Base-by-base conservation (phyloP, 2,329 filamentous ascomycete genomes). In the Alternaria angustiovoidea region DNA sequence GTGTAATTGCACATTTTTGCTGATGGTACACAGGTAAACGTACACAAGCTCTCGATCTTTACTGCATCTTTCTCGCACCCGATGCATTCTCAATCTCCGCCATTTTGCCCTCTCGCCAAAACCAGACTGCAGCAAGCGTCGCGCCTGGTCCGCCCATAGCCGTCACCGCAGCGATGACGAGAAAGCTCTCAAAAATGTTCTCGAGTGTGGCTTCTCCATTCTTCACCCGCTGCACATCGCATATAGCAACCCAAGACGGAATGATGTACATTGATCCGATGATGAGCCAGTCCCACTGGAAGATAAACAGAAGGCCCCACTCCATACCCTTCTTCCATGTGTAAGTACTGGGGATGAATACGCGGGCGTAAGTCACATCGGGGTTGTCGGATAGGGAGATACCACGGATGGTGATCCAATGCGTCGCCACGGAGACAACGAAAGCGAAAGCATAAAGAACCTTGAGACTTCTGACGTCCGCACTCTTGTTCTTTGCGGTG, bases 251-350 rank as follows among this genome's bases (percentile, higher is more conserved):
- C 47, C 58, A 60, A 12, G 61, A 36, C 4, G 55, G 39, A 1
- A 67, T 41, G 2, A 66, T 22, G 24, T 42, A 51, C n/a, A 49
- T 42, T n/a, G 53, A 2, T 5, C 43, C 49, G n/a, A 26, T 24
- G 12, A 66, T 41, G 11, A 64, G 16, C 66, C 66, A 69, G 28
- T 69, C 66, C 52, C 66, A 67, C n/a, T 69, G 66, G 42, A 69
- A 69, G n/a, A 69, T 60, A 42, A 49, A 67, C 3, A 67, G 26
- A 24, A 69, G 16, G 4, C 64, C 66, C 34, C 54, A 57, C 20
- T 52, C 44, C 16, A 61, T 28, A 3, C 51, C 51, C 1, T 43
- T 59, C 24, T 46, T 59, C 59, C 61, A 69, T 4, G 54, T 62
- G 32, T 55, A 51, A 1, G 38, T 52, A 14, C 52, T 62, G 1